These are phyloP conservation scores for Boletus pseudopeckii DNA, from an alignment of 768 basidiomycete species.

Conservation along the genomic window DNA sequence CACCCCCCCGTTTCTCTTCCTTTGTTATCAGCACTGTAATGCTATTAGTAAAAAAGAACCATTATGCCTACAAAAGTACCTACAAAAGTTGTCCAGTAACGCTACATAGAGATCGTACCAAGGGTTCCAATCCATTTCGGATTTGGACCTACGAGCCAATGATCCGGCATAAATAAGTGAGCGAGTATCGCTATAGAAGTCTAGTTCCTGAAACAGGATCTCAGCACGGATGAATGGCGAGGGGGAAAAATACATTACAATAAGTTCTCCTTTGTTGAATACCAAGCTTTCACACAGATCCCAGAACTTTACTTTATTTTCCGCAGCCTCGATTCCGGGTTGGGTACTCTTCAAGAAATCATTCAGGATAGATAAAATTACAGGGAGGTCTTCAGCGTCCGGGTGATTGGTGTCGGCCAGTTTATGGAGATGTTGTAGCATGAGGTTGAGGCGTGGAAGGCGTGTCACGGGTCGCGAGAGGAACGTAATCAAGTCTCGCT, in stretches of 20 bases:
- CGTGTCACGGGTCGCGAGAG: conserved; percentile 85
- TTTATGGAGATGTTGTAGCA: conserved; percentile 69
- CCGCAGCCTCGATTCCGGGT: conserved; percentile 88
- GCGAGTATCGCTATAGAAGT: conserved; percentile 71
- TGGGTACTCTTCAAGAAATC: conserved; percentile 81
- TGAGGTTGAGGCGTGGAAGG: conserved; percentile 74
- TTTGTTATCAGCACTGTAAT: conserved; percentile 60
- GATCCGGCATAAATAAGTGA: conserved; percentile 66
- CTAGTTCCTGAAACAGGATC: conserved; percentile 61
- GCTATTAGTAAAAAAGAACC: conserved; percentile 1
- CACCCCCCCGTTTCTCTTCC: conserved; percentile 54
- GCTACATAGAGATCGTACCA: conserved; percentile 71
- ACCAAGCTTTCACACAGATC: conserved; percentile 70
- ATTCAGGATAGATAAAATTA: conserved; percentile 63
- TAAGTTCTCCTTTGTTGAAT: conserved; percentile 76
- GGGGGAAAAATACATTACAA: conserved; percentile 45
- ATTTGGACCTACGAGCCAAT: conserved; percentile 55
- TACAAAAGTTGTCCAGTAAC: conserved; percentile 76
- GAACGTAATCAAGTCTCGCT: conserved; percentile 77
- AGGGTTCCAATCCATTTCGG: conserved; percentile 62
- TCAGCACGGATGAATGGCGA: not conserved
- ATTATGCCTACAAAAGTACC: conserved; percentile 21
- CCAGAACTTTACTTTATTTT: conserved; percentile 87
- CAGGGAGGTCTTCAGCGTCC: conserved; percentile 72
- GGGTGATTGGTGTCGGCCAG: conserved; percentile 71